A percentile compares a stretch with the other conserved stretches of the same genome.
Conservation (phyloP, 2,329 filamentous ascomycete genomes). For the Rutstroemia sp. region DNA sequence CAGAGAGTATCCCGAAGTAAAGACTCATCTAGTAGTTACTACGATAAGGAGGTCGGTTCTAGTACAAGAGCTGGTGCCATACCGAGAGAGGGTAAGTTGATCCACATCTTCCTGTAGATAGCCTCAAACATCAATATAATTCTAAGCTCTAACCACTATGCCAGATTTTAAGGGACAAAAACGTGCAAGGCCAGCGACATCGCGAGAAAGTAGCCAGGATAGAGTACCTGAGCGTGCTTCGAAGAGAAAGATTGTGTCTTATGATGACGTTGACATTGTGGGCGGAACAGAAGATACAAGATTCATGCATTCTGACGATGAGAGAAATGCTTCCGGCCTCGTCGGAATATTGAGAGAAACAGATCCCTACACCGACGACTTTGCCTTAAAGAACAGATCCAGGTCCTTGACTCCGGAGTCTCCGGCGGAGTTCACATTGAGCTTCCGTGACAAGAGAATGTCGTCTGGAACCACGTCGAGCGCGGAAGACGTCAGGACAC, state of each 20-base stretch:
- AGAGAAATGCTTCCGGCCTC: not conserved
- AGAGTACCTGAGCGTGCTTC: not conserved
- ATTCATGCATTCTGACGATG: not conserved
- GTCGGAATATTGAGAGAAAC: not conserved
- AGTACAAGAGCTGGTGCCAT: too few relatives aligned
- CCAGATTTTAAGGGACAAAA: not conserved
- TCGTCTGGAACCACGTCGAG: not conserved
- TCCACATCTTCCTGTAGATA: too few relatives aligned
- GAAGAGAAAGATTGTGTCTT: not conserved
- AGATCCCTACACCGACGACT: conserved; percentile 1
- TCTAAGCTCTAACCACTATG: too few relatives aligned
- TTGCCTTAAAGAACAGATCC: not conserved
- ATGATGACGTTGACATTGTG: not conserved
- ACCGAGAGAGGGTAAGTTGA: too few relatives aligned
- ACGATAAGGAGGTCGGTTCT: too few relatives aligned
- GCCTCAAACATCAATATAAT: too few relatives aligned
- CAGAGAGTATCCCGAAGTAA: too few relatives aligned
- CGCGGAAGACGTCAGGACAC: conserved; percentile 2
- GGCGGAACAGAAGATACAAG: not conserved
- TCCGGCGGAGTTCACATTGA: not conserved
- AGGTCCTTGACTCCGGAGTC: too few relatives aligned
- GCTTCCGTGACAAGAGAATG: not conserved
- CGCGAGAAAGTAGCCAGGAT: not conserved
- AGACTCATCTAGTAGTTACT: too few relatives aligned
- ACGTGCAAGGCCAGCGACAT: not conserved